These are phyloP conservation scores for Helichrysum umbraculigerum DNA, from an alignment of 129 eudicot species.

Conservation along the genomic window DNA sequence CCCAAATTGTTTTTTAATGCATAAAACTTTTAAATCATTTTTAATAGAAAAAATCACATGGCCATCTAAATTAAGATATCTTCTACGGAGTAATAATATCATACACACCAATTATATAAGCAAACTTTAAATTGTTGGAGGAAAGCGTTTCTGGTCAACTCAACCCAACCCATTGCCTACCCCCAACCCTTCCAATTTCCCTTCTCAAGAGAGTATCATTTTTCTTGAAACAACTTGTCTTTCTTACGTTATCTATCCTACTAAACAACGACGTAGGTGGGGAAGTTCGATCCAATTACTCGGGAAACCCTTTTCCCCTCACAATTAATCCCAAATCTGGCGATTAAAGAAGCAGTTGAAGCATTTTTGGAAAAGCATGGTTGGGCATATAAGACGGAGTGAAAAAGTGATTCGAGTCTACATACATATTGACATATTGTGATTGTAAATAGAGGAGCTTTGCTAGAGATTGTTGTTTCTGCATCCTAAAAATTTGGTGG, in stretches of 20 bases:
- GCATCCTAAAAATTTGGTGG: conserved; percentile 18
- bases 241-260: conserved; percentile 20
- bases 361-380: conserved; percentile 73
- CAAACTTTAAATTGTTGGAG: not conserved
- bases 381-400: conserved; percentile 81
- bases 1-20: not conserved
- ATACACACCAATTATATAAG: not conserved
- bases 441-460: conserved; percentile 27
- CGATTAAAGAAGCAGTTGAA: conserved; percentile 86
- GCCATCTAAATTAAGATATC: not conserved
- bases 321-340: conserved; percentile 83
- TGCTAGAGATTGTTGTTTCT: conserved; percentile 7
- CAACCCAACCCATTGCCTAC: not conserved
- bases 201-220: not conserved
- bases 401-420: conserved; percentile 7
- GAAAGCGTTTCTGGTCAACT: not conserved
- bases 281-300: conserved; percentile 82
- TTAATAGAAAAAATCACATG: not conserved
- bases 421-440: conserved; percentile 3
- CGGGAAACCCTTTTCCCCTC: conserved; percentile 59
- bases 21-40: not conserved
- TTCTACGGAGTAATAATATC: not conserved
- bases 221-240: conserved; percentile 4
- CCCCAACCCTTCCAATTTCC: not conserved
- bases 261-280: conserved; percentile 55